Evolutionary conservation across 2,329 filamentous ascomycete species (phyloP), one percentile per base, ranked within the genome.

Genomic region (Phialophora tarda): DNA sequence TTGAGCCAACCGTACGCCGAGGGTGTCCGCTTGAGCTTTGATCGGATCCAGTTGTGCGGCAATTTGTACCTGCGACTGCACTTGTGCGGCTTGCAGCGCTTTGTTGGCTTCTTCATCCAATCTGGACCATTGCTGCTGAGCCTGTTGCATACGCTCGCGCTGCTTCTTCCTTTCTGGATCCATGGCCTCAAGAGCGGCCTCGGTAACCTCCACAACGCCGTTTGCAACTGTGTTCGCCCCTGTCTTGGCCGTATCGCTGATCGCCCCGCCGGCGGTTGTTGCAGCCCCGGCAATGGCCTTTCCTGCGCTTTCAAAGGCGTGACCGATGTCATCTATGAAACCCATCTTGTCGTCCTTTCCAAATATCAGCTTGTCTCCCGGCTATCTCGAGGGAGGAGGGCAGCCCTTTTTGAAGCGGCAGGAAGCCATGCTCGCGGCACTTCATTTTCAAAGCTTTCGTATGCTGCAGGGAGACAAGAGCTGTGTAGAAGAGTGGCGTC

Each of bases 141-240:
- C 48, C 21, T 51, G 48, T 17, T 51, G 2, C 48, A 51, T 51
- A 28, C 48, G 48, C 24, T 51, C 48, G 21, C 48, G 48, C 21
- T 51, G 48, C 24, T 51, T 51, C 48, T 51, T 51, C 26, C 48
- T 11, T 17, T 51, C 48, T 4, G 48, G 21, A n/a, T 51, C 8
- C 48, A 51, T 51, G 48, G 48, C 48, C 21, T 51, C 48, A 2
- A 51, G 48, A n/a, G 48, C 48, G 12, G 48, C 48, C 48, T 51
- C 48, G 12, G 48, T 51, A n/a, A 6, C 48, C 4, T 51, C 14
- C 3, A 51, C 48, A 12, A 51, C 48, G 48, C 48, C 48, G 7
- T 24, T 24, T 6, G 48, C 48, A 28, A 51, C 24, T 11, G 48
- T 51, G 21, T 51, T 24, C 11, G 48, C 48, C 8, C 48, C 48